A percentile compares a stretch with the other conserved stretches of the same genome.
Conservation (phyloP, 1,284 basidiomycete species). For the Pisolithus thermaeus region DNA sequence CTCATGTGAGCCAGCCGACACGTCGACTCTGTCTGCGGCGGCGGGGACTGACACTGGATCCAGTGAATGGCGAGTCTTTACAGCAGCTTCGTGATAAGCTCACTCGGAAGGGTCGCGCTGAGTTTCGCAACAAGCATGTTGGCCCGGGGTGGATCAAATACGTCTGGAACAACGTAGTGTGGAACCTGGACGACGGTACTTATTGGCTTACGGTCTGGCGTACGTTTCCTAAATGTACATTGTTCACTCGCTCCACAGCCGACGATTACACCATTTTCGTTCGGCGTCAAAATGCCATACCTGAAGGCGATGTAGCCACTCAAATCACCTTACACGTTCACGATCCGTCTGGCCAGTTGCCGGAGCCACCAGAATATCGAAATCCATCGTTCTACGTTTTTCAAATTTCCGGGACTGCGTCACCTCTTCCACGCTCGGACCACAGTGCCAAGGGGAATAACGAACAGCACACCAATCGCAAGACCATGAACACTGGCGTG, state of each 20-base stretch:
- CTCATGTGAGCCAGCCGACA: slow-evolving; percentile 45
- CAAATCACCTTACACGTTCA: slow-evolving; percentile 60
- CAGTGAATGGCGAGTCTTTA: slow-evolving; percentile 64
- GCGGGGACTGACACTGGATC: neutral
- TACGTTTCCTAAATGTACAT: neutral
- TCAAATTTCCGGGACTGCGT: slow-evolving; percentile 15
- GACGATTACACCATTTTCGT: slow-evolving; percentile 75
- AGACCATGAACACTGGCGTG: slow-evolving; percentile 31
- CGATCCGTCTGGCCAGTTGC: slow-evolving; percentile 55
- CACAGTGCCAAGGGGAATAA: slow-evolving; percentile 35
- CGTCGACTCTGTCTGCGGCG: neutral
- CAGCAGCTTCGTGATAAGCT: slow-evolving; percentile 61
- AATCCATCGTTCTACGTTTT: slow-evolving; percentile 71
- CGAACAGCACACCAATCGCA: slow-evolving; percentile 12
- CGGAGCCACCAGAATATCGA: slow-evolving; percentile 52
- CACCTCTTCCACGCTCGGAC: slow-evolving; percentile 19
- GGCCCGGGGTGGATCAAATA: slow-evolving; percentile 78
- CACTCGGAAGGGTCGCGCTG: slow-evolving; percentile 52
- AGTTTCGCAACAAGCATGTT: slow-evolving; percentile 53
- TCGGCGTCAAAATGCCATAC: slow-evolving; percentile 51
- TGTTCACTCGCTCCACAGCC: slow-evolving; percentile 36
- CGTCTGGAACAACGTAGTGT: slow-evolving; percentile 63
- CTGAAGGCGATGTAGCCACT: slow-evolving; percentile 9
- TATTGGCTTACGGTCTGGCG: neutral
- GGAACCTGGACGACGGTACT: slow-evolving; percentile 75